Base-by-base conservation (phyloP, 2,329 filamentous ascomycete genomes). In the Apiospora koreana region DNA sequence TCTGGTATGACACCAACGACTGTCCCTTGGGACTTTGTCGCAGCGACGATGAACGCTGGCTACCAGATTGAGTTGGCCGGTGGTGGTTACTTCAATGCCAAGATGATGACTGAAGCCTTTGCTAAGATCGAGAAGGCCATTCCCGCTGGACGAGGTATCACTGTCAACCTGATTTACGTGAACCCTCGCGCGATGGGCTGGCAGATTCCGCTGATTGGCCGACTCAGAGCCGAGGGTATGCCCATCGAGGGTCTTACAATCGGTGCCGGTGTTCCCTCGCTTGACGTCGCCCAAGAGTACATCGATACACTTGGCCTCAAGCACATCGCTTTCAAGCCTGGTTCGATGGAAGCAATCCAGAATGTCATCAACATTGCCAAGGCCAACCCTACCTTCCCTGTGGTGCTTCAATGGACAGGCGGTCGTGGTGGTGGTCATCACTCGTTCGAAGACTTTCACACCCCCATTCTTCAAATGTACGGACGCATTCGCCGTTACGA, bases 391-490 rank as follows among this genome's bases (percentile, higher is more conserved):
- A 91, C 89, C 38, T 97, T 98, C 86, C 95, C 95, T n/a, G 89
- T 97, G 68, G 90, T 97, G 68, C 85, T 97, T 72, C 95, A 98
- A 83, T 98, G 95, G 95, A 98, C 95, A 71, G 95, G 95, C 79
- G 95, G 95, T 50, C 92, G 95, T 82, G 95, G 94, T 74, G 95
- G 95, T 84, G 95, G 95, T 70, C 95, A 97, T 81, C 95, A 98
- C 84, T 97, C 94, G 0, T 97, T 92, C 73, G 95, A 98, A 80
- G 95, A 98, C 81, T 97, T 98, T 87, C 95, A 97, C 81, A 91
- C 95, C 78, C 95, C 95, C 6, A 92, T 98, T 62, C 85, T 98
- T 9, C 91, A 94, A 77, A 97, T 97, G 93, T 98, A 98, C 80
- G 89, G 91, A 75, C 91, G 94, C 70, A 94, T 98, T 74, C 90